phyloP scores from a whole-genome alignment of 495 filamentous ascomycete species.

The Friedmanniomyces simplex region DNA sequence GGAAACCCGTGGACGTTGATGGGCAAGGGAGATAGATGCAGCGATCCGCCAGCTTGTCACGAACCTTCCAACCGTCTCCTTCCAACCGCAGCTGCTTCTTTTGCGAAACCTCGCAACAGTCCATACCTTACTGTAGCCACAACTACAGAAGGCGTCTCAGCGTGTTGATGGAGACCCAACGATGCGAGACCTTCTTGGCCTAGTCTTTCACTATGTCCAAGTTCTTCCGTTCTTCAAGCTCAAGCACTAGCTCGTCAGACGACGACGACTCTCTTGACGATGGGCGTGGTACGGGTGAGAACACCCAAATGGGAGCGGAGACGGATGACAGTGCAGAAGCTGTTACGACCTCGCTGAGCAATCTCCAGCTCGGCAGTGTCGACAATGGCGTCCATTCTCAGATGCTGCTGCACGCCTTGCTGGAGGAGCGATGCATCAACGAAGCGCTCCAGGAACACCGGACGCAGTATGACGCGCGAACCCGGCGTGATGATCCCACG shows the following conservation, averaged over 20 bases:
- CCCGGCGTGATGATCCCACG: not conserved
- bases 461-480: not conserved
- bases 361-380: not conserved
- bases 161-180: too few species aligned
- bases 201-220: slow-evolving; percentile 4
- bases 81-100: too few species aligned
- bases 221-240: slow-evolving; percentile 12
- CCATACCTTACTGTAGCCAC: too few species aligned
- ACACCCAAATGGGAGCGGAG: not conserved
- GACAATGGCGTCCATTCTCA: not conserved
- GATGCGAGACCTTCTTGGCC: not conserved
- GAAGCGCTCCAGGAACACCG: not conserved
- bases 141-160: too few species aligned
- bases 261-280: not conserved
- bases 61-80: too few species aligned
- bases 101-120: too few species aligned
- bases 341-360: not conserved
- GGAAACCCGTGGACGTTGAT: too few species aligned
- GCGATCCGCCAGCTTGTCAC: too few species aligned
- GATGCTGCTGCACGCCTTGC: slow-evolving; percentile 12
- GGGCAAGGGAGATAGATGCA: too few species aligned
- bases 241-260: not conserved
- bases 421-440: slow-evolving; percentile 12
- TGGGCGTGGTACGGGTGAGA: not conserved
- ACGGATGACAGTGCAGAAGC: not conserved